phyloP scores from a whole-genome alignment of 2,329 filamentous ascomycete species.

The Verticillium isaacii region DNA sequence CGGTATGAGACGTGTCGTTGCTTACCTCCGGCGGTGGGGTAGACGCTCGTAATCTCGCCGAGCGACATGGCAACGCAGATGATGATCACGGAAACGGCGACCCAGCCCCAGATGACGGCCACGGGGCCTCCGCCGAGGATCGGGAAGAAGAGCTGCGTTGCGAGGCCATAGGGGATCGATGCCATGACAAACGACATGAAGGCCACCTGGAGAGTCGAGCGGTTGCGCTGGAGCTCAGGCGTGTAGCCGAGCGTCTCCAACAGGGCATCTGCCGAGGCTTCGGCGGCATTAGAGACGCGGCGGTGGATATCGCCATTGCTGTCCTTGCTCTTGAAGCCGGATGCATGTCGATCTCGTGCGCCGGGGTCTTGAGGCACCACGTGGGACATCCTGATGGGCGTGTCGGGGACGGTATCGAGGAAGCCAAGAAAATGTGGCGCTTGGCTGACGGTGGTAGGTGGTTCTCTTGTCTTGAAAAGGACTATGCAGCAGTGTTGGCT shows the following conservation, averaged over 20 bases:
- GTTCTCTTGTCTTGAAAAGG: no score
- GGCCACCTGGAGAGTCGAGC: conserved; percentile 64
- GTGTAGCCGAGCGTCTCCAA: conserved; percentile 63
- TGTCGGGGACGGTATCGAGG: no score
- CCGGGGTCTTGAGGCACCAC: conserved; percentile 13
- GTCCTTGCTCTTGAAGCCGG: background rate
- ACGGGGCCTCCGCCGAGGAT: conserved; percentile 62
- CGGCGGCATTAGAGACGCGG: conserved; percentile 13
- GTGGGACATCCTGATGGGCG: conserved; percentile 1
- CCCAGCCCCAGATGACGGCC: conserved; percentile 70
- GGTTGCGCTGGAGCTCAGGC: conserved; percentile 58
- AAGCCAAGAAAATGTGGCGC: no score
- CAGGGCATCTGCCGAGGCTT: conserved; percentile 53
- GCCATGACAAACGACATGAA: conserved; percentile 76
- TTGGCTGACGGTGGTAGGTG: no score
- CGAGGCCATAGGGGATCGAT: conserved; percentile 68
- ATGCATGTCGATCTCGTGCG: background rate
- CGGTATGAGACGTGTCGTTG: background rate
- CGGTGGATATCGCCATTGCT: background rate
- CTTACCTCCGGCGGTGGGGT: conserved; percentile 66
- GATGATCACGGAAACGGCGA: conserved; percentile 63
- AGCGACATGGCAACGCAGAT: conserved; percentile 66
- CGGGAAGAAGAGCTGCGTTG: conserved; percentile 65
- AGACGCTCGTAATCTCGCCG: conserved; percentile 71
- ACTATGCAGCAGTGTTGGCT: no score